Conservation (phyloP, 2,329 filamentous ascomycete genomes). For the Fusarium brevicatenulatum region DNA sequence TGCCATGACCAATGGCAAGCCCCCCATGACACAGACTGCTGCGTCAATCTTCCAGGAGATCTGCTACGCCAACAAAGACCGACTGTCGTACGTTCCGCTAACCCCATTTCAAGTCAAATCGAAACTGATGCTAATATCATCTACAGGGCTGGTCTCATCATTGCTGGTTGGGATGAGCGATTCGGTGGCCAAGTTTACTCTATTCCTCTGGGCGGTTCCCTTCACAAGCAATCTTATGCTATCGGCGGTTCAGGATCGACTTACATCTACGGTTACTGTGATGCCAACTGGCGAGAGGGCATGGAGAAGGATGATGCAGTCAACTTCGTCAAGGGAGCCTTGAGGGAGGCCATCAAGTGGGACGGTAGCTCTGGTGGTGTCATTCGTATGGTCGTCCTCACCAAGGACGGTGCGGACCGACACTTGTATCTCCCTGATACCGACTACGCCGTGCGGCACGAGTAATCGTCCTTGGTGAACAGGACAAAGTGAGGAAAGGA, state of each 20-base stretch:
- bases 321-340: slow-evolving; percentile 88
- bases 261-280: slow-evolving; percentile 99
- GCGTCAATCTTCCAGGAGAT: slow-evolving; percentile 97
- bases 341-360: slow-evolving; percentile 98
- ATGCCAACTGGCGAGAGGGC: slow-evolving; percentile 92
- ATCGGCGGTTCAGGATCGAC: slow-evolving; percentile 98
- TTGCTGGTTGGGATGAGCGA: slow-evolving; percentile 95
- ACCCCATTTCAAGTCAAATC: background rate
- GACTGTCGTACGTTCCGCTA: slow-evolving; percentile 74
- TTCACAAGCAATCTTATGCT: slow-evolving; percentile 96
- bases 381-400: slow-evolving; percentile 97
- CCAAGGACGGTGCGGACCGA: slow-evolving; percentile 86
- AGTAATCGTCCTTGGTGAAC: slow-evolving; percentile 54
- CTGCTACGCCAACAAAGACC: slow-evolving; percentile 97
- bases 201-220: slow-evolving; percentile 93
- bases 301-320: slow-evolving; percentile 95
- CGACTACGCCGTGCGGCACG: slow-evolving; percentile 79
- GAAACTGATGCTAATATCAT: slow-evolving; percentile 22
- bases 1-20: slow-evolving; percentile 87
- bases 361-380: slow-evolving; percentile 98
- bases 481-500: slow-evolving; percentile 30
- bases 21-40: slow-evolving; percentile 93
- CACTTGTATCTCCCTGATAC: slow-evolving; percentile 96
- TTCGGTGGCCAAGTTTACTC: slow-evolving; percentile 98
- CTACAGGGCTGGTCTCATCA: slow-evolving; percentile 90